phyloP scores from a whole-genome alignment of 83 land plant species.

The Thuja plicata region DNA sequence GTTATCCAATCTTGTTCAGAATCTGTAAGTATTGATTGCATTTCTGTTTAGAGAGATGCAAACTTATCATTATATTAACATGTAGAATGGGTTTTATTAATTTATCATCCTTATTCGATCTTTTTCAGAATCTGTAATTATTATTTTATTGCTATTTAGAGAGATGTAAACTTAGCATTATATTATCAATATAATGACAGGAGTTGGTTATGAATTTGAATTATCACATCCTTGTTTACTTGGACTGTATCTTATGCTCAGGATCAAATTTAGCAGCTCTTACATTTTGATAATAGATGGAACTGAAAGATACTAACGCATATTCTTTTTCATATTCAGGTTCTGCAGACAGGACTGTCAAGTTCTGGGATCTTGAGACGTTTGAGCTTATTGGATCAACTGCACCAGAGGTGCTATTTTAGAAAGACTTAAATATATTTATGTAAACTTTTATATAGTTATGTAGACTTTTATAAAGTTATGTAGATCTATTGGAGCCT shows the following conservation, averaged over 20 bases:
- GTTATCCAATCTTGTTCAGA: background rate
- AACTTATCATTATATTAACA: background rate
- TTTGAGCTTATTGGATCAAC: constrained; percentile 97
- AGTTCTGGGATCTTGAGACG: constrained; percentile 96
- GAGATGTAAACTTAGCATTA: background rate
- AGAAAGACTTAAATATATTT: background rate
- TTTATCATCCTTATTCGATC: background rate
- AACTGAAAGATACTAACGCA: background rate
- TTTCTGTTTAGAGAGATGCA: background rate
- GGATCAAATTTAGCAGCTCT: background rate
- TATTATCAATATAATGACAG: background rate
- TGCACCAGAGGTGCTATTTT: constrained; percentile 81
- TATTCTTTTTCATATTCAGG: constrained; percentile 51
- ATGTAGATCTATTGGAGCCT: background rate
- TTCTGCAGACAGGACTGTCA: constrained; percentile 94
- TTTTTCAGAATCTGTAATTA: background rate
- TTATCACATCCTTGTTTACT: background rate
- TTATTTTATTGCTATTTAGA: background rate
- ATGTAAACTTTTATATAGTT: background rate
- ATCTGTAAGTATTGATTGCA: background rate
- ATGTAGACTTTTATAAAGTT: too few species aligned
- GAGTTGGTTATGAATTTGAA: background rate
- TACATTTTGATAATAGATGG: background rate
- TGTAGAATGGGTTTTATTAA: background rate
- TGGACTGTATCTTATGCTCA: background rate